A percentile compares a stretch with the other conserved stretches of the same genome.
Evolutionary conservation across 1,139 yeast genomes (phyloP).

Genomic region (Suhomyces wounanorum): DNA sequence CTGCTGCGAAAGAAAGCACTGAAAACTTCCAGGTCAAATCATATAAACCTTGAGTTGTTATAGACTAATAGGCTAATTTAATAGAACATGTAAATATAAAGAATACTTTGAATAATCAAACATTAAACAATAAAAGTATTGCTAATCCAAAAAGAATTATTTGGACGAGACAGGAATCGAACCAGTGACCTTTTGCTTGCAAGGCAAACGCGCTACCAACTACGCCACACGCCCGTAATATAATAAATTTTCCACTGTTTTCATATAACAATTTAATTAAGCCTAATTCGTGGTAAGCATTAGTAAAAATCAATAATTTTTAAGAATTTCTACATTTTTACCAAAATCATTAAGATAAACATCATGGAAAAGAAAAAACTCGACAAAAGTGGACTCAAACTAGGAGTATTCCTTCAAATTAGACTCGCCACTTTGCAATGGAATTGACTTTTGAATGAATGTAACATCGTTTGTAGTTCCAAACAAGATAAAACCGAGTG

Average conservation of each 20-base stretch:
- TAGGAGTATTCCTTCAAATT: no score
- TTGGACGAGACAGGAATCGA: conserved; percentile 69
- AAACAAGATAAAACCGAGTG: no score
- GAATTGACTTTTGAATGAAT: no score
- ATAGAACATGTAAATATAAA: background rate
- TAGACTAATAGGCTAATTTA: background rate
- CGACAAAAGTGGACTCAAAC: no score
- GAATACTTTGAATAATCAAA: background rate
- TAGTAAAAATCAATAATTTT: background rate
- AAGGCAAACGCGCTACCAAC: conserved; percentile 73
- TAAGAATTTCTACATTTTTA: background rate
- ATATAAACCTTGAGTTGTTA: conserved; percentile 4
- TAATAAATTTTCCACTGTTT: no score
- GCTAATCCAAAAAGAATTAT: no score
- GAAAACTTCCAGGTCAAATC: background rate
- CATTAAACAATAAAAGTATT: no score
- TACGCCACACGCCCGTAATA: conserved; percentile 63
- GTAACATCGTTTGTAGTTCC: no score
- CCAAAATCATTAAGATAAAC: background rate
- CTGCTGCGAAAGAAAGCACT: background rate
- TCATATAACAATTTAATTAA: no score
- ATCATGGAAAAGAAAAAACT: background rate
- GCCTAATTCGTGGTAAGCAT: no score
- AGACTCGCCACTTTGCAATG: no score
- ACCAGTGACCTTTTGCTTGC: conserved; percentile 69